phyloP scores from a whole-genome alignment of 176 grass and related monocot species.

The Rhynchospora breviuscula region DNA sequence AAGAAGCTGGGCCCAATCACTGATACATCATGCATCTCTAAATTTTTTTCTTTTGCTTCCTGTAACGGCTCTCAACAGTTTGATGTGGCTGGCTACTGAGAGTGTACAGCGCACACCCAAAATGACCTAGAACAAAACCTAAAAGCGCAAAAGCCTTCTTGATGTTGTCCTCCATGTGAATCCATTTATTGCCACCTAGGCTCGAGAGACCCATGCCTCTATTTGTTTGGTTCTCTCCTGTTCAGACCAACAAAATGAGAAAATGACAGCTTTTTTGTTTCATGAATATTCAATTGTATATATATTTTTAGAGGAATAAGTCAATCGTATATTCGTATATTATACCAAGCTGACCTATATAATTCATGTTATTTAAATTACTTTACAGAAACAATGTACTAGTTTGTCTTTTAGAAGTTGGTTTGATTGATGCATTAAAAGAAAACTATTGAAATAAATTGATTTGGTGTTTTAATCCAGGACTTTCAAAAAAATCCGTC shows the following conservation, averaged over 20 bases:
- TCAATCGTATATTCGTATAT: background rate
- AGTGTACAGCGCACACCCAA: slow-evolving; percentile 17
- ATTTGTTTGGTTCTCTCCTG: background rate
- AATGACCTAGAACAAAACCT: slow-evolving; percentile 23
- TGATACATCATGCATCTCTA: slow-evolving; percentile 11
- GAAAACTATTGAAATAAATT: too few species aligned
- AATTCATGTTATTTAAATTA: background rate
- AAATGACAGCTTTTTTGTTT: background rate
- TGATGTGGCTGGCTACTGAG: background rate
- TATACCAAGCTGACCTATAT: background rate
- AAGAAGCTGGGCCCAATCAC: slow-evolving; percentile 6
- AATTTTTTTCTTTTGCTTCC: background rate
- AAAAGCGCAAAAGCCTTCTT: slow-evolving; percentile 12
- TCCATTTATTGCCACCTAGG: slow-evolving; percentile 24
- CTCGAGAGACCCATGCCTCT: background rate
- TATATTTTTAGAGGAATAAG: too few species aligned
- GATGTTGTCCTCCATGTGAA: slow-evolving; percentile 29
- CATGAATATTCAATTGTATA: slow-evolving; percentile 2
- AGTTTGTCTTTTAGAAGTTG: too few species aligned
- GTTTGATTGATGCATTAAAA: too few species aligned
- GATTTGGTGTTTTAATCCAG: too few species aligned
- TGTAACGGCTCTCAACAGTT: background rate
- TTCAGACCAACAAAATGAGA: background rate
- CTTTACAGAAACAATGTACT: too few species aligned
- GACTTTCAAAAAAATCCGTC: too few species aligned